Conservation (phyloP, 768 basidiomycete genomes). For the Leucosporidium scottii region DNA sequence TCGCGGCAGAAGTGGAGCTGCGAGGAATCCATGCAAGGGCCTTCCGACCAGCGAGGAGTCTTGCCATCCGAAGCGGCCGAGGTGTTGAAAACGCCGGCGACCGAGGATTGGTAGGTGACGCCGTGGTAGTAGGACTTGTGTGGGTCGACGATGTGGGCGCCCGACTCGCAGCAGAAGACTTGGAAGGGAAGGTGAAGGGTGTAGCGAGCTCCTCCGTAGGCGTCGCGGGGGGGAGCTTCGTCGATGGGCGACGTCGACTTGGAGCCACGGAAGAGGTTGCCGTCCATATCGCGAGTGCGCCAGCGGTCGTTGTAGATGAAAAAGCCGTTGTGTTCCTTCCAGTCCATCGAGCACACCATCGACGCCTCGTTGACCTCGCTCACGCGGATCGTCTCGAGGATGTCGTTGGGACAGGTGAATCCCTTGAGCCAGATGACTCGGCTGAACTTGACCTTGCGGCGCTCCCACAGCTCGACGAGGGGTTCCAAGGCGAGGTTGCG, state of each 20-base stretch:
- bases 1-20: conserved; percentile 99
- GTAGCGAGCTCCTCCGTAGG: conserved; percentile 70
- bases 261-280: conserved; percentile 95
- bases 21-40: conserved; percentile 84
- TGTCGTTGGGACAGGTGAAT: conserved; percentile 97
- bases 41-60: conserved; percentile 61
- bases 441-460: conserved; percentile 71
- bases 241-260: conserved; percentile 85
- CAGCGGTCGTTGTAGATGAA: conserved; percentile 99
- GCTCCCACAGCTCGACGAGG: conserved; percentile 67
- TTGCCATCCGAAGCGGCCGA: conserved; percentile 50
- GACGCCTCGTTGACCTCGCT: conserved; percentile 85
- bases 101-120: conserved; percentile 73
- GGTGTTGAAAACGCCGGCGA: conserved; percentile 67
- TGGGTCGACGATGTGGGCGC: conserved; percentile 94
- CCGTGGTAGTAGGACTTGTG: conserved; percentile 91
- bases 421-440: conserved; percentile 97
- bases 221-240: conserved; percentile 86
- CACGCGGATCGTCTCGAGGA: conserved; percentile 88
- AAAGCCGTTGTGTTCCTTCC: conserved; percentile 95
- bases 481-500: conserved; percentile 90
- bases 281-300: conserved; percentile 95
- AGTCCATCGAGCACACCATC: conserved; percentile 99
- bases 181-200: conserved; percentile 92
- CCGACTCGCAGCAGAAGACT: conserved; percentile 97